Conservation (phyloP, 2,329 filamentous ascomycete genomes). For the Aspergillus versicolor region DNA sequence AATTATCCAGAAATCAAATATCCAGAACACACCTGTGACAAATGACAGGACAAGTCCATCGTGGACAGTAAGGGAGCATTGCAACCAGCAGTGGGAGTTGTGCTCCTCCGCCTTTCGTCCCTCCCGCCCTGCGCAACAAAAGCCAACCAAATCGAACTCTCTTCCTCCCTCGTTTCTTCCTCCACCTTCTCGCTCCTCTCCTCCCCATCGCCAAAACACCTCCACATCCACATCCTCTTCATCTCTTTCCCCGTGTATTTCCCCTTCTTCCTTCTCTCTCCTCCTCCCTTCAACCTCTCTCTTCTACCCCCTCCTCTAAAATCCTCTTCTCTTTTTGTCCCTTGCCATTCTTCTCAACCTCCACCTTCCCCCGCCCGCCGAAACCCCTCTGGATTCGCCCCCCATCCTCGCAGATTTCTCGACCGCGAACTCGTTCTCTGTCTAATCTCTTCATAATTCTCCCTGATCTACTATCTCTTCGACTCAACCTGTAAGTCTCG, state of each 20-base stretch:
- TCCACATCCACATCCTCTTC: slow-evolving; percentile 20
- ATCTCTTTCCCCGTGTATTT: slow-evolving; percentile 20
- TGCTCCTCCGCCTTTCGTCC: slow-evolving; percentile 8
- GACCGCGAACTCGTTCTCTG: slow-evolving; percentile 7
- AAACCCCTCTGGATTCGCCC: slow-evolving; percentile 25
- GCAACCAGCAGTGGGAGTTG: not conserved
- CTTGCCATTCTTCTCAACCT: slow-evolving; percentile 25
- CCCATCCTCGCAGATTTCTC: slow-evolving; percentile 18
- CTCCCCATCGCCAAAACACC: slow-evolving; percentile 20
- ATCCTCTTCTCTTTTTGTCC: slow-evolving; percentile 13
- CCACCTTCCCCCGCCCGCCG: slow-evolving; percentile 31
- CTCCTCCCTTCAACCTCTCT: slow-evolving; percentile 17
- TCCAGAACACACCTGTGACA: not conserved
- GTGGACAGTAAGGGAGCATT: not conserved
- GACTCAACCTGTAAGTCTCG: not conserved
- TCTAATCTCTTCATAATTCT: not conserved
- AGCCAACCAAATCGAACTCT: slow-evolving; percentile 12
- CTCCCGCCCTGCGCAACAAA: slow-evolving; percentile 9
- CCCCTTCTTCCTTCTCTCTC: slow-evolving; percentile 20
- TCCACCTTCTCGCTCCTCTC: slow-evolving; percentile 23
- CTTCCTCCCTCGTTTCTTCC: slow-evolving; percentile 19
- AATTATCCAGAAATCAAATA: not conserved
- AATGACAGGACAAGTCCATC: not conserved
- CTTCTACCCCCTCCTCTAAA: slow-evolving; percentile 13
- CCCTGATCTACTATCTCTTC: not conserved